These are phyloP conservation scores for Fusarium mundagurra DNA, from an alignment of 2,329 filamentous ascomycete species.

Conservation along the genomic window DNA sequence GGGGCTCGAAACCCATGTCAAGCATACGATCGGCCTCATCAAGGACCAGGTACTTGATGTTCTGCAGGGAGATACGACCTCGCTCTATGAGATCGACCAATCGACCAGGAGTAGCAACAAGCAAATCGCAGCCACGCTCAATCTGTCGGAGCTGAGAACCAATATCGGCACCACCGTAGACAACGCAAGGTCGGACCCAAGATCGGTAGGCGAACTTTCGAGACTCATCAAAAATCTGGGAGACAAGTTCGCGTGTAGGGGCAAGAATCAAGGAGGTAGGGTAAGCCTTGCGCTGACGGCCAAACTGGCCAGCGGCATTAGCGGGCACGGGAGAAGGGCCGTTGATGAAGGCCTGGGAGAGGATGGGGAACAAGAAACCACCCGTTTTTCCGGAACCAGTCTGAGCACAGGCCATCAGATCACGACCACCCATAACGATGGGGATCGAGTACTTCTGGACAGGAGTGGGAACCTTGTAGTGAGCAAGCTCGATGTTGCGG, in stretches of 20 bases:
- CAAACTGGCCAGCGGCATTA: conserved; percentile 75
- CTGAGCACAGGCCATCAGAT: conserved; percentile 99
- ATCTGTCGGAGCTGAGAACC: conserved; percentile 98
- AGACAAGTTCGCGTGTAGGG: conserved; percentile 97
- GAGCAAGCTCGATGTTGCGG: conserved; percentile 90
- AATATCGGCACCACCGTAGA: conserved; percentile 99
- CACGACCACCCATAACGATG: conserved; percentile 97
- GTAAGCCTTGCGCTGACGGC: conserved; percentile 96
- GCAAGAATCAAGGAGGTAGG: conserved; percentile 96
- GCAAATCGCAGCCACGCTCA: conserved; percentile 93
- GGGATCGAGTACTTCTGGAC: conserved; percentile 99
- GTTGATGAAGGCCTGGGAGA: conserved; percentile 95
- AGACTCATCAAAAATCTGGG: conserved; percentile 96
- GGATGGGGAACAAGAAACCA: conserved; percentile 98
- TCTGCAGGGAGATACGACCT: conserved; percentile 94
- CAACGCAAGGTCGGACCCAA: conserved; percentile 97
- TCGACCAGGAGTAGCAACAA: conserved; percentile 97
- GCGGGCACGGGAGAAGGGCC: conserved; percentile 79
- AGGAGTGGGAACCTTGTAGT: conserved; percentile 94
- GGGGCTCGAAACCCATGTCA: conserved; percentile 99
- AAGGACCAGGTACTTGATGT: conserved; percentile 99
- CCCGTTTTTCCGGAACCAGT: conserved; percentile 99
- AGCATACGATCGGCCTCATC: conserved; percentile 99
- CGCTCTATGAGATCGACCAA: conserved; percentile 98
- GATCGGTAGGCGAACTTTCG: conserved; percentile 99